Evolutionary conservation across 2,329 filamentous ascomycete genomes (phyloP), one percentile per base, ranked within the genome.

Genomic region (Laburnicola sp.): DNA sequence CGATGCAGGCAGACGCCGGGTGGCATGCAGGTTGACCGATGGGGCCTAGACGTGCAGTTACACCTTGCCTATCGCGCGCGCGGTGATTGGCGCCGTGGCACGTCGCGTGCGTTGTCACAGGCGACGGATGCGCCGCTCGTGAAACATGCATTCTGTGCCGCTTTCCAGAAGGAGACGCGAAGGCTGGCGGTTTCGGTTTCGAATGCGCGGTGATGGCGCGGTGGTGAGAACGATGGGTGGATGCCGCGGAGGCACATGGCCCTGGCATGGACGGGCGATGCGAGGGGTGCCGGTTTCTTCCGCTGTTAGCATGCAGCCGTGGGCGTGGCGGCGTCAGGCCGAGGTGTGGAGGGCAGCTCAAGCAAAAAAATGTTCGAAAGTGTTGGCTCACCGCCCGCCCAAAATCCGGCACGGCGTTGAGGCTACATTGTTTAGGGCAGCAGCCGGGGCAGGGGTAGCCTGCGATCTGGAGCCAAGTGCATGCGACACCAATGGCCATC

Each of bases 401-500:
- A 38, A 48, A 43, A 56, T 58, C 57, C 53, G 61, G 57, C 47
- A 54, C 51, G 55, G 51, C 57, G 62, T 62, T 60, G 62, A 64
- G 63, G 64, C 67, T 69, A 70, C 63, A 62, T 59, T 42, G 54
- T 53, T 57, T 62, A 64, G 56, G 41, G 50, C 51, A 54, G 47
- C 56, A 59, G 57, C 39, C 57, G 60, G 66, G 64, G 49, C 65
- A 63, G 58, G 66, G 60, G 58, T 28, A 58, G 44, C 57, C 57
- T 63, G 63, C 53, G 54, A 44, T 45, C 55, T 61, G 59, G 59
- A 57, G 16, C 52, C 61, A 46, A 64, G 62, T 61, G 59, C 60
- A 69, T 71, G 66, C 66, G 67, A 62, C 61, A 61, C 62, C 62
- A 60, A 64, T 22, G 22, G 27, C 65, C 66, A 61, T 70, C 66